Evolutionary conservation across 108 stramenopile genomes (phyloP).

Genomic region (Pseudonitzschia delicatissima): DNA sequence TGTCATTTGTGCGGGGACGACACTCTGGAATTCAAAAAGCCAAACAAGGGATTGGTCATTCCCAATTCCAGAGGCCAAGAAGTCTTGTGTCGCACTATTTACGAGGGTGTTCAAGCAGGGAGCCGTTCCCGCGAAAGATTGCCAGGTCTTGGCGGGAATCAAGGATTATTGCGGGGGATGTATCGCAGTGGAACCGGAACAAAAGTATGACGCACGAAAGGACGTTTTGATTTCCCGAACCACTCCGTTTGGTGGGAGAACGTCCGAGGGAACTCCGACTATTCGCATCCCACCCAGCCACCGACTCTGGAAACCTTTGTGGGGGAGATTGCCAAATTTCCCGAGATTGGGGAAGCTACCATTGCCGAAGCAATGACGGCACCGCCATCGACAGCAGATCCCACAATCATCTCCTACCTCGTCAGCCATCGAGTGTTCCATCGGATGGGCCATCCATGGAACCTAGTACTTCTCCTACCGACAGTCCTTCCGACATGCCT

Average conservation of each 20-base stretch:
- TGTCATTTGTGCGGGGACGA: background rate
- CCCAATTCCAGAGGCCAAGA: background rate
- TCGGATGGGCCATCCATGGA: background rate
- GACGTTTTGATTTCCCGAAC: too few relatives aligned
- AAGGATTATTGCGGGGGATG: background rate
- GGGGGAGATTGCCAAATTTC: too few relatives aligned
- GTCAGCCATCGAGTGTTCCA: background rate
- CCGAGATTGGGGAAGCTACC: too few relatives aligned
- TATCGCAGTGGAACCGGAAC: background rate
- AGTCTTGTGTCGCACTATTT: background rate
- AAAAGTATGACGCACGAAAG: background rate
- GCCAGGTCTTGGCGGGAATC: background rate
- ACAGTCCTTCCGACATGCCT: background rate
- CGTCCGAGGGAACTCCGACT: too few relatives aligned
- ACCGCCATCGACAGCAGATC: too few relatives aligned
- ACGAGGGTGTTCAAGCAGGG: background rate
- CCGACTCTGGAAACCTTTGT: background rate
- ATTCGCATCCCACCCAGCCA: background rate
- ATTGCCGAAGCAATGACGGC: background rate
- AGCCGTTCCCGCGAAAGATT: background rate
- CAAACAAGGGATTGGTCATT: background rate
- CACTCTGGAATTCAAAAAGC: background rate
- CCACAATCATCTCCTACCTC: background rate
- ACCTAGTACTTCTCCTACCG: background rate
- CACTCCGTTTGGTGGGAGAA: too few relatives aligned